phyloP scores from a whole-genome alignment of 1,284 basidiomycete genomes.

The Sporisorium graminicola region DNA sequence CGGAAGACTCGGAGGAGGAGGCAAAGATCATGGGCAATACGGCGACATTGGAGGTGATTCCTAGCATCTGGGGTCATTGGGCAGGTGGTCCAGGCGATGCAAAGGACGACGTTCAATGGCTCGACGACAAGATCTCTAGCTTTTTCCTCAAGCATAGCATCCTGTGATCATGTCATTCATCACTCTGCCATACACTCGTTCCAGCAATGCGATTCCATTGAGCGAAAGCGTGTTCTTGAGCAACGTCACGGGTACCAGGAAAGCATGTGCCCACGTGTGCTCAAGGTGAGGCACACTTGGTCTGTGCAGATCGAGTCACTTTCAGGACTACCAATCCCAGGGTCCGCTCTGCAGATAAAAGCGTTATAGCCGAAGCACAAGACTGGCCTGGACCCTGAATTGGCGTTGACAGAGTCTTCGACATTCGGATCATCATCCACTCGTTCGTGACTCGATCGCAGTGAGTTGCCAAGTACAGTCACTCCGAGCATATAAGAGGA shows the following conservation, averaged over 20 bases:
- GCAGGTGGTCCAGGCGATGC: conserved; percentile 49
- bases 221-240: background rate
- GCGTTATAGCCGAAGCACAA: conserved; percentile 24
- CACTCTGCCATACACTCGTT: background rate
- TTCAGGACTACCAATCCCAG: background rate
- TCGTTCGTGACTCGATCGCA: conserved; percentile 18
- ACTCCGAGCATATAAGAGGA: background rate
- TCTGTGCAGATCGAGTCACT: too few relatives aligned
- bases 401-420: background rate
- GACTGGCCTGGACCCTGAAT: conserved; percentile 14
- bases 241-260: too few relatives aligned
- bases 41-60: conserved; percentile 47
- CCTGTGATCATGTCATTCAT: background rate
- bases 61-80: conserved; percentile 57
- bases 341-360: conserved; percentile 6
- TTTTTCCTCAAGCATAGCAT: conserved; percentile 43
- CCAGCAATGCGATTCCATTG: background rate
- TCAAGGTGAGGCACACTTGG: too few relatives aligned
- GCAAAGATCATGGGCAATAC: conserved; percentile 34
- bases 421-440: background rate
- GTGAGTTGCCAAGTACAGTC: too few relatives aligned
- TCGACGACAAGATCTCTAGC: conserved; percentile 36
- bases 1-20: conserved; percentile 48
- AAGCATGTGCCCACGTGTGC: too few relatives aligned
- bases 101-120: conserved; percentile 47